Evolutionary conservation across 2,329 filamentous ascomycete genomes (phyloP).

Genomic region (Neospermospora avenae): DNA sequence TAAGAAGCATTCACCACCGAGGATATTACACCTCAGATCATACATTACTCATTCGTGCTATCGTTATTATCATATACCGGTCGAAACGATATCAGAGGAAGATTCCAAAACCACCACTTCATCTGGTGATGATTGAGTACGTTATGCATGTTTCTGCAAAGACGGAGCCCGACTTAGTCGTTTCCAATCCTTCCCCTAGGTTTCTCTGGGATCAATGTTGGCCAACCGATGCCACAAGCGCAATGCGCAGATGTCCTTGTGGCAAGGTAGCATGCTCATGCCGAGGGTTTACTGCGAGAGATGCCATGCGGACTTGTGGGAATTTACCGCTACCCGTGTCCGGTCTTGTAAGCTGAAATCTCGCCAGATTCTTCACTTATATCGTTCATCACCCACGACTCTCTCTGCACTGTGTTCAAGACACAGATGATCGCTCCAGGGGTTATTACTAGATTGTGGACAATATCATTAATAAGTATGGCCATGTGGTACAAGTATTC

Average conservation of each 20-base stretch:
- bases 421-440: constrained; percentile 34
- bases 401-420: constrained; percentile 26
- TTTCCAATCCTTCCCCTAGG: constrained; percentile 22
- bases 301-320: too few relatives aligned
- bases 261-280: too few relatives aligned
- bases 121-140: constrained; percentile 34
- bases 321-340: too few relatives aligned
- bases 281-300: too few relatives aligned
- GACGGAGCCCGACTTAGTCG: constrained; percentile 26
- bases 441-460: constrained; percentile 22
- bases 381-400: constrained; percentile 19
- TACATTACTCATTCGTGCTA: too few relatives aligned
- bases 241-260: constrained; percentile 35
- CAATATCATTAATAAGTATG: constrained; percentile 21
- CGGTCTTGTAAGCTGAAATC: constrained; percentile 35
- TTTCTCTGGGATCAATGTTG: constrained; percentile 35
- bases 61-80: too few relatives aligned
- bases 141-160: constrained; percentile 34
- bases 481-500: constrained; percentile 33
- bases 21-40: too few relatives aligned
- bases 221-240: constrained; percentile 36
- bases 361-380: constrained; percentile 35
- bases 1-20: constrained; percentile 31
- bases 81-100: too few relatives aligned
- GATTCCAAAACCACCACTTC: constrained; percentile 23